Evolutionary conservation across 192 early-diverging fungal genomes (phyloP), one percentile per base, ranked within the genome.

Genomic region (Entomortierella beljakovae): DNA sequence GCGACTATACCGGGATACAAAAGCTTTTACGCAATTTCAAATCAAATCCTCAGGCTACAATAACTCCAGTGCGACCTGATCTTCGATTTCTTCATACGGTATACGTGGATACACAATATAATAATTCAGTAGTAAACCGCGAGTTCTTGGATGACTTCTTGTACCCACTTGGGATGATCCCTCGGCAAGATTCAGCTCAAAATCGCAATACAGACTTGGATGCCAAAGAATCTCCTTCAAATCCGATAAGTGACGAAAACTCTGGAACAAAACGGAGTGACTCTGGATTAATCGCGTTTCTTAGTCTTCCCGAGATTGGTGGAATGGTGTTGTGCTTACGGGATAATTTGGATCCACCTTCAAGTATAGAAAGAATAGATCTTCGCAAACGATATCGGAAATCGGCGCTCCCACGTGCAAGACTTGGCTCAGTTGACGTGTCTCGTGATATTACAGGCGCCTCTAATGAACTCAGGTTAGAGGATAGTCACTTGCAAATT

Each of bases 301-400:
- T 58, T 23, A 90, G 88, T 10, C 81, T 93, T 9, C 82, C 88
- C 6, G 92, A 93, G 72, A 87, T 91, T 52, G 92, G 92, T 23
- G 90, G 92, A 20, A 87, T 86, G 70, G 82, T 92, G 28, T 68
- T 93, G 37, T 81, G 83, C 32, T 80, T 91, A 46, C 81, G 89
- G 29, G 90, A 93, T 69, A 72, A 82, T 48, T 43, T 91, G 20
- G 83, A 73, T 8, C 56, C 64, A 35, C 72, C 64, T 1, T 32
- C 2, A 7, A 52, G 57, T 28, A 29, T 37, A 3, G 64, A 68
- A 9, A 61, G 10, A 28, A 28, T 68, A 22, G 72, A 76, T 49
- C 64, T 76, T 20, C 57, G 58, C n/a, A 76, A 68, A 40, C 59
- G 61, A 6, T 68, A 76, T 35, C 23, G 72, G 29, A 67, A 50